phyloP scores from a whole-genome alignment of 306 rosid species.

The Vigna trinervia region DNA sequence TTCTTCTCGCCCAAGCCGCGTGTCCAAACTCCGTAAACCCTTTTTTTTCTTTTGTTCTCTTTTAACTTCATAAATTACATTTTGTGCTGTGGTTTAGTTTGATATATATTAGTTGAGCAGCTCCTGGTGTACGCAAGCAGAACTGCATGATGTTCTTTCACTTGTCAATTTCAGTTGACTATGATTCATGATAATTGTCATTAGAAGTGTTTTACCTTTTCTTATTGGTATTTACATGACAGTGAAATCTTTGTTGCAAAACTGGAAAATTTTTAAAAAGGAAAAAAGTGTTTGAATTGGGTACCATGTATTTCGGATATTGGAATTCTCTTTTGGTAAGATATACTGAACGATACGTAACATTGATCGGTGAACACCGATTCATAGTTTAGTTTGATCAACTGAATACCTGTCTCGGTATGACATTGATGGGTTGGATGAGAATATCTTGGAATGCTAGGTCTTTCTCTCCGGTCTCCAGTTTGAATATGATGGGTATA shows the following conservation, averaged over 20 bases:
- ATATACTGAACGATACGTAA: neutral
- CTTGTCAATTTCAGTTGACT: neutral
- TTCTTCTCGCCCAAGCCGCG: slow-evolving; percentile 71
- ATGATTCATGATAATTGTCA: no score
- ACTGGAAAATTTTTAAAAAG: neutral
- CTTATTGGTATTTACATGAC: neutral
- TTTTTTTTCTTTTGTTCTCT: neutral
- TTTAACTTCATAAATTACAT: neutral
- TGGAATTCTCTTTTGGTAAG: neutral
- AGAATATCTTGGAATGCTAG: neutral
- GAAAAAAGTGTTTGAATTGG: neutral
- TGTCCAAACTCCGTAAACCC: slow-evolving; percentile 54
- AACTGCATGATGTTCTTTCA: neutral
- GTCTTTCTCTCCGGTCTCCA: neutral
- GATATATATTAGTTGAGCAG: neutral
- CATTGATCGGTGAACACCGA: neutral
- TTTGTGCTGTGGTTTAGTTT: neutral
- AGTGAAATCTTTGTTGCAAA: neutral
- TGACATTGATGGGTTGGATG: neutral
- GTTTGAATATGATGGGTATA: neutral
- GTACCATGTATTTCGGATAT: neutral
- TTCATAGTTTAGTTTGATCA: neutral
- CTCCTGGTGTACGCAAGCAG: neutral
- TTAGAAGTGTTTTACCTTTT: no score
- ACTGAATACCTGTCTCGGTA: neutral